Conservation (phyloP, 768 basidiomycete genomes). For the Rossbeevera mucosa region DNA sequence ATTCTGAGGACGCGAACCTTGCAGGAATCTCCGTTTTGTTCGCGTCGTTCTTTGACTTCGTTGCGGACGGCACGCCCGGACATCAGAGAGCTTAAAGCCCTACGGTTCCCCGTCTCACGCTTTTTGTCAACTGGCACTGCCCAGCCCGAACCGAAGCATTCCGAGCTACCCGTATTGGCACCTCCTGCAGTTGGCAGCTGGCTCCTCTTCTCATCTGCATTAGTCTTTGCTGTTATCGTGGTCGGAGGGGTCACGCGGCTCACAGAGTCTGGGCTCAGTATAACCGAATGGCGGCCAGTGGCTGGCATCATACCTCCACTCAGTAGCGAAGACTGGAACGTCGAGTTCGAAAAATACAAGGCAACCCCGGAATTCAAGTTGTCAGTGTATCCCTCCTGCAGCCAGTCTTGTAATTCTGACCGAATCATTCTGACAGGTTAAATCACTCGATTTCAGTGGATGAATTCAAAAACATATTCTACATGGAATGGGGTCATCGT, state of each 20-base stretch:
- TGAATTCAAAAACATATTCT: slow-evolving; percentile 95
- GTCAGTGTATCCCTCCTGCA: slow-evolving; percentile 44
- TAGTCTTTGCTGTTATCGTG: slow-evolving; percentile 90
- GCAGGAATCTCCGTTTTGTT: background rate
- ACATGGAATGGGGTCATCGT: slow-evolving; percentile 98
- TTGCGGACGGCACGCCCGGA: slow-evolving; percentile 1
- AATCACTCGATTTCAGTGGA: slow-evolving; percentile 84
- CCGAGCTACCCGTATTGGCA: slow-evolving; percentile 53
- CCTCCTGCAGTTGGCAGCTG: slow-evolving; percentile 73
- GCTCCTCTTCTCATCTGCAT: slow-evolving; percentile 77
- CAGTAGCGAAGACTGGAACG: slow-evolving; percentile 69
- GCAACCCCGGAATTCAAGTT: slow-evolving; percentile 92
- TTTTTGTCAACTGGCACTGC: slow-evolving; percentile 37
- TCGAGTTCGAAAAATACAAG: slow-evolving; percentile 92
- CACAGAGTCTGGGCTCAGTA: slow-evolving; percentile 95
- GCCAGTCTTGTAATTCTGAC: background rate
- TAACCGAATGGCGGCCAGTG: slow-evolving; percentile 96
- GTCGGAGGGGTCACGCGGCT: slow-evolving; percentile 95
- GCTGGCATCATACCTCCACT: slow-evolving; percentile 86
- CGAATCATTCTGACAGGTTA: slow-evolving; percentile 45
- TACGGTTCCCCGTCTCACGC: slow-evolving; percentile 29
- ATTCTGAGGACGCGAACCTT: slow-evolving; percentile 9
- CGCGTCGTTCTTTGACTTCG: slow-evolving; percentile 4
- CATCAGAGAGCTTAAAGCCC: background rate
- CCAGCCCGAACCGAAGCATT: slow-evolving; percentile 11